Conservation (phyloP, 768 basidiomycete species). For the Galerina sulciceps region DNA sequence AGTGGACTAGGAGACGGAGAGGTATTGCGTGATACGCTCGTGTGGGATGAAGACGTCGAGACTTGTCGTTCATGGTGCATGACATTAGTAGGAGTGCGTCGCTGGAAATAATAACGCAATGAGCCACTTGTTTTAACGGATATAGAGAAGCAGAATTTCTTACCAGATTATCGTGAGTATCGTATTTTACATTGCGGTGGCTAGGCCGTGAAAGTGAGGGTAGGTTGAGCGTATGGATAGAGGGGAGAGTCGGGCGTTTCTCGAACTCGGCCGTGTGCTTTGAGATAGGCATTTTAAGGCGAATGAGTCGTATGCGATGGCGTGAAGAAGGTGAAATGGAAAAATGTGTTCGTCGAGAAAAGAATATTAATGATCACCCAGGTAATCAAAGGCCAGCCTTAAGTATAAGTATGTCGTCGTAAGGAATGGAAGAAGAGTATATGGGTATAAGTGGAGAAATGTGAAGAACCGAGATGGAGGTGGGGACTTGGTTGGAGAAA, state of each 20-base stretch:
- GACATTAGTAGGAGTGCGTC: constrained; percentile 12
- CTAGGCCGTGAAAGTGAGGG: constrained; percentile 23
- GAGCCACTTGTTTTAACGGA: neutral
- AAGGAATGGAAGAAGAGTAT: constrained; percentile 24
- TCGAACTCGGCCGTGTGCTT: constrained; percentile 15
- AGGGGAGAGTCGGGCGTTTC: constrained; percentile 54
- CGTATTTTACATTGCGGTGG: constrained; percentile 22
- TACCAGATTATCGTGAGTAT: constrained; percentile 22
- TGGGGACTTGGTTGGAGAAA: constrained; percentile 16
- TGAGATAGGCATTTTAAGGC: constrained; percentile 14
- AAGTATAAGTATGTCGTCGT: constrained; percentile 22
- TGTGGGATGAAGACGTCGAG: constrained; percentile 31
- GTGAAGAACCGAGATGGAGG: constrained; percentile 10
- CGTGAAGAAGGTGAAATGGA: constrained; percentile 15
- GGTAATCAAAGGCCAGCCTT: constrained; percentile 43
- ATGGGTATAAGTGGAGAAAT: constrained; percentile 26
- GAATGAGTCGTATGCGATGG: neutral
- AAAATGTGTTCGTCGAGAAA: constrained; percentile 12
- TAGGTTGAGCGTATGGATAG: constrained; percentile 54
- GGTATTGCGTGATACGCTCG: constrained; percentile 16
- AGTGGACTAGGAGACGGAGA: constrained; percentile 22
- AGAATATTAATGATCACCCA: constrained; percentile 36
- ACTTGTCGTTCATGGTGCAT: constrained; percentile 30
- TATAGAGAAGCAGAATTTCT: neutral
- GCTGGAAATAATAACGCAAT: neutral